Percentiles rank a stretch among this genome's conserved stretches.
Evolutionary conservation across 495 filamentous ascomycete species (phyloP).

Genomic region (Penicillium canariense): DNA sequence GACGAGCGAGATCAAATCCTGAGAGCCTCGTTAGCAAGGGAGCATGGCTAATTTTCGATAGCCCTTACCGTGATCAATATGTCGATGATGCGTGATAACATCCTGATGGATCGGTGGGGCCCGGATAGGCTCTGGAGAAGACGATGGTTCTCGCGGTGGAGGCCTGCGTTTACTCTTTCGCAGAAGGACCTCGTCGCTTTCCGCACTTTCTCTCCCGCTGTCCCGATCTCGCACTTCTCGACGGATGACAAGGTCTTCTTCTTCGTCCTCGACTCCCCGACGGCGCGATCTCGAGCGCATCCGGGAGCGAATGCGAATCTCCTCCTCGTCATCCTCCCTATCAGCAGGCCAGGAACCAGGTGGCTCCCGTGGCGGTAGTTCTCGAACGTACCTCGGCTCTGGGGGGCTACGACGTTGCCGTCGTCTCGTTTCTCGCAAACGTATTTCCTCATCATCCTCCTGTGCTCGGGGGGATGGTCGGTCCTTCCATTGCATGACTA

Average conservation of each 20-base stretch:
- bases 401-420: constrained; percentile 8
- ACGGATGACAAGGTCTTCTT: constrained; percentile 3
- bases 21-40: constrained; percentile 4
- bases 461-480: constrained; percentile 13
- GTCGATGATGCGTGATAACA: constrained; percentile 79
- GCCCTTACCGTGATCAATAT: constrained; percentile 76
- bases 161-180: constrained; percentile 24
- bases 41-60: background rate
- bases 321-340: constrained; percentile 13
- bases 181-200: constrained; percentile 16
- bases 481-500: constrained; percentile 19
- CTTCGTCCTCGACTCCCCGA: background rate
- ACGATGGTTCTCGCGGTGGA: constrained; percentile 34
- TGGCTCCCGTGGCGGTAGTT: constrained; percentile 1
- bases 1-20: constrained; percentile 28
- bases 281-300: constrained; percentile 2
- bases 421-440: constrained; percentile 2
- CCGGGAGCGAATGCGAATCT: constrained; percentile 7
- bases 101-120: constrained; percentile 74
- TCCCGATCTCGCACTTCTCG: constrained; percentile 21
- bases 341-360: constrained; percentile 7
- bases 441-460: constrained; percentile 17
- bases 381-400: constrained; percentile 4
- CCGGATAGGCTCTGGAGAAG: constrained; percentile 56
- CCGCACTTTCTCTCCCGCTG: background rate